Base-by-base conservation (phyloP, 179 eudicot species). In the Silene noctiflora region DNA sequence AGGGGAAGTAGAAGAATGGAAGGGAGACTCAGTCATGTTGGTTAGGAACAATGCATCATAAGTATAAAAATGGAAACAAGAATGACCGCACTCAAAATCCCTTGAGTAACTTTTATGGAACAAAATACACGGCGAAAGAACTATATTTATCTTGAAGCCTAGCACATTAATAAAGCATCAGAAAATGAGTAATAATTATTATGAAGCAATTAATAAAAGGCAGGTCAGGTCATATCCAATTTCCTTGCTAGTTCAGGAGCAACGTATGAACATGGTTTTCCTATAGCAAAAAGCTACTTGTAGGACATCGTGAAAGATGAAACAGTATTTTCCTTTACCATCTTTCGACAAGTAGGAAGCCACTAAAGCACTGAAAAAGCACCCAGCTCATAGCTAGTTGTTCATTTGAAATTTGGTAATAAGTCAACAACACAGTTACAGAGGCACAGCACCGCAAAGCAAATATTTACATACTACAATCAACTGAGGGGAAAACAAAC, bases 401-500 rank as follows among this genome's bases (percentile, higher is more conserved):
- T 56, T 56, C 61, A 56, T 56, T 14, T 19, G 21, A 56, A 56
- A 56, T 17, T 56, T 19, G 61, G 61, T 42, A 56, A 17, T 16
- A 56, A 56, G 61, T 19, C n/a, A 56, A 56, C n/a, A 56, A 56
- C 21, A 19, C n/a, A 56, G 60, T 17, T 56, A 56, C 61, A 56
- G 61, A 56, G 21, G 61, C 61, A 56, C 61, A 3, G 19, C 61
- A 4, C 8, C 14, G 21, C 61, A 27, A 39, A 67, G 19, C 9
- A 56, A 67, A 67, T 56, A 9, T 60, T 20, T 7, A 53, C 19
- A 9, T 4, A 29, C 25, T 35, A 7, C 22, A 35, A 42, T 31
- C 22, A 42, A 24, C 70, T 9, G 72, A 67, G 69, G 46, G 17
- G 39, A 53, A 73, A 73, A 83, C 73, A 58, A 64, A 71, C 98